Base-by-base conservation (phyloP, 2,329 filamentous ascomycete species). In the Colletotrichum viniferum region DNA sequence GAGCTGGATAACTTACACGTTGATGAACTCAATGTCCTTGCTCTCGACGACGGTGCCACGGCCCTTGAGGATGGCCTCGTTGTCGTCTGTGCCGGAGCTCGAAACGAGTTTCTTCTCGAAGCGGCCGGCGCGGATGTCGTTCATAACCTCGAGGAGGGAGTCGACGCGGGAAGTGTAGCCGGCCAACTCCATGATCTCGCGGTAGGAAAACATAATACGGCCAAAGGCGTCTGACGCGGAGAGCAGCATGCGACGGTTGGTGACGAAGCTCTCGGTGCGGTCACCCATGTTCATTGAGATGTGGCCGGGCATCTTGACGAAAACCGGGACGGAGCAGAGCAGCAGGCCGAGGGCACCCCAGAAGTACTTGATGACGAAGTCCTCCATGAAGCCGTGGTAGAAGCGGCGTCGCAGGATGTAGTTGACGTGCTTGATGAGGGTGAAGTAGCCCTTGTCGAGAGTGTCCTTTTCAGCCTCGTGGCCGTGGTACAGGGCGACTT, bases 361-460 rank as follows among this genome's bases (percentile, higher is more conserved):
- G 85, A 98, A 97, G 83, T 99, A 99, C 85, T 99, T 99, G 85
- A 99, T 98, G 73, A 98, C 95, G 84, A 98, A 99, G 84, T 99
- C 97, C 83, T 99, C 97, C 96, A 98, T 98, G 81, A 99, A 94
- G n/a, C 96, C 96, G 83, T 99, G 96, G 84, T 98, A 98, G 83
- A 99, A 94, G 64, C 97, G 92, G 77, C 95, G 90, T 52, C 96
- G 91, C 77, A 99, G 86, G 78, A 98, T 98, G 81, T 98, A 93
- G 84, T 99, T 99, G 82, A 99, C 96, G 85, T 99, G 97, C 86
- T 98, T 98, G 87, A 99, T 99, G 48, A 99, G 89, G 3, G 97
- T 99, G 82, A 99, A 99, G 85, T 99, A 99, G 18, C 97, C 96
- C 86, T 98, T 98, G 85, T 99, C 97, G 69, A 99, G 88, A 0